These are phyloP conservation scores for Crithidia sp. DNA, from an alignment of 208 protist species.

Conservation along the genomic window DNA sequence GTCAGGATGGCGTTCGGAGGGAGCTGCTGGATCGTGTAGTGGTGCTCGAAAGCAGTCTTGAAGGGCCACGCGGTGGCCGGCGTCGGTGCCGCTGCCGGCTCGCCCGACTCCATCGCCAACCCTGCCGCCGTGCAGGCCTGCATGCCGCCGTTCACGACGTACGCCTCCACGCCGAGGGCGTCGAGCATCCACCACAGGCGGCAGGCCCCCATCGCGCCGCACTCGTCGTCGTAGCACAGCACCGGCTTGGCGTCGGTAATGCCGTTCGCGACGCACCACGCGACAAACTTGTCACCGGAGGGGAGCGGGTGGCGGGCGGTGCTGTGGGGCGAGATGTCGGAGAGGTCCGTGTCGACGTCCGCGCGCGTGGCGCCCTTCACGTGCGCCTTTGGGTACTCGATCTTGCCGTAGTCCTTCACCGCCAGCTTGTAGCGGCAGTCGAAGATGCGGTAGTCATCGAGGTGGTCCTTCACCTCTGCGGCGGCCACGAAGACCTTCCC, in stretches of 20 bases:
- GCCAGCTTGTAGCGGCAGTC: constrained; percentile 78
- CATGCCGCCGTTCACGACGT: constrained; percentile 80
- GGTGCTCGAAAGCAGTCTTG: constrained; percentile 38
- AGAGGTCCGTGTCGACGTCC: constrained; percentile 66
- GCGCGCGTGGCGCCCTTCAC: constrained; percentile 48
- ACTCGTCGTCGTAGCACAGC: constrained; percentile 84
- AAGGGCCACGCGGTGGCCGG: constrained; percentile 50
- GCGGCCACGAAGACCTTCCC: constrained; percentile 66
- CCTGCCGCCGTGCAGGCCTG: constrained; percentile 58
- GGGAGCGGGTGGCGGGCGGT: constrained; percentile 75
- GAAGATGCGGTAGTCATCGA: constrained; percentile 61
- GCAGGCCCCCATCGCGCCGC: constrained; percentile 73
- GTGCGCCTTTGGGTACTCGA: constrained; percentile 62
- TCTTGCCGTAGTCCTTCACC: constrained; percentile 40
- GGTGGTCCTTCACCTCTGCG: constrained; percentile 43
- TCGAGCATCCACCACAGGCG: constrained; percentile 92
- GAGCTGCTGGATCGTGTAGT: constrained; percentile 47
- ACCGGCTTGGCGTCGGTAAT: constrained; percentile 52
- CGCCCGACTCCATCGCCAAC: constrained; percentile 44
- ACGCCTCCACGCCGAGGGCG: constrained; percentile 75
- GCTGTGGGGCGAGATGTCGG: constrained; percentile 19
- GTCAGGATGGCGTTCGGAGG: constrained; percentile 59
- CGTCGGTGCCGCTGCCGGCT: constrained; percentile 3
- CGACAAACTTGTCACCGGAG: constrained; percentile 46
- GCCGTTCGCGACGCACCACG: constrained; percentile 65